Evolutionary conservation across 192 early-diverging fungal species (phyloP), one percentile per base, ranked within the genome.

Genomic region (Umbelopsis sp.): DNA sequence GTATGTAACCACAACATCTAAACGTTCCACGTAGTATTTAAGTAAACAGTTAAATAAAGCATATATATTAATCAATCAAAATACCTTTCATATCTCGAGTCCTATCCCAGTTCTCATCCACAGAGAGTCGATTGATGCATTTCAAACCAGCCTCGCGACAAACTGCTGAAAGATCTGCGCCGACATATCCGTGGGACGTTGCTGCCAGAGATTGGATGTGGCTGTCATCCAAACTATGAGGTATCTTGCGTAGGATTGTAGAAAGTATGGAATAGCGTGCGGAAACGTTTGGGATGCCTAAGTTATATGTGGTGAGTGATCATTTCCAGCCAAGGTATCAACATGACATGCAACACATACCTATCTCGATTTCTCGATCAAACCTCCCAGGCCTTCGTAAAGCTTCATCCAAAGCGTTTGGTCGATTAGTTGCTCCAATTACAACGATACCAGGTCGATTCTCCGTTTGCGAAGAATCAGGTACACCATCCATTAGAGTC

Each of bases 331-430:
- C 26, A 3, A 29, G 20, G 9, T 7, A 32, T 26, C 16, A 2
- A 2, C 21, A 21, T 17, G 21, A 22, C 11, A 14, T 3, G 34
- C 6, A 49, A 26, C 16, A 51, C 66, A 31, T 71, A 85, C 94
- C 92, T 66, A 98, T 96, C 70, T 97, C 96, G n/a, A 99, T 81
- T 74, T 99, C 97, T 2, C 93, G 85, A 77, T 99, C 97, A 74
- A 99, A 96, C 50, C 97, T 81, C 2, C 97, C 97, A 4, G 97
- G 96, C 21, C 97, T 78, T 72, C 97, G 87, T 17, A 99, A 77
- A 0, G 97, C 97, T 20, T 92, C 85, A 69, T 99, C 97, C 16
- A 99, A 68, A 0, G 91, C 82, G 65, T 95, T 90, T 1, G 95
- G 95, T 12, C 96, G 83, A 77, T 98, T 99, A 3, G 97, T 99